phyloP scores from a whole-genome alignment of 345 rosid genomes.

The Gossypium mustelinum region DNA sequence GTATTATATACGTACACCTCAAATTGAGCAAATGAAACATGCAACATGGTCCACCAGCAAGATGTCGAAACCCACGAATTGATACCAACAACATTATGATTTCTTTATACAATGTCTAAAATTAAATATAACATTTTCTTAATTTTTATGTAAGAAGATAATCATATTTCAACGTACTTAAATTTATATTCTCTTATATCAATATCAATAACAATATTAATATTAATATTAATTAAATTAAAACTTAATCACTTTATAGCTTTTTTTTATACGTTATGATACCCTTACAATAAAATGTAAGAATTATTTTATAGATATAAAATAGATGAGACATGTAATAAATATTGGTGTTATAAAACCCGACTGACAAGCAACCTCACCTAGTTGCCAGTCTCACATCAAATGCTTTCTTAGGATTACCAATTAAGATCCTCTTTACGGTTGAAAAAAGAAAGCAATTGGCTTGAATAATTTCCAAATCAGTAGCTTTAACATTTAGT shows the following conservation, averaged over 20 bases:
- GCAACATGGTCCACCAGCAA: background rate
- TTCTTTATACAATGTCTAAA: no score
- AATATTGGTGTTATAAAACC: no score
- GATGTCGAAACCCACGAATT: no score
- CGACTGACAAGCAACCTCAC: background rate
- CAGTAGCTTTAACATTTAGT: slow-evolving; percentile 2
- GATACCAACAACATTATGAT: no score
- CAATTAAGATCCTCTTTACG: background rate
- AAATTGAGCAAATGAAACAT: background rate
- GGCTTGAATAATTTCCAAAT: slow-evolving; percentile 1
- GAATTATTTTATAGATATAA: no score
- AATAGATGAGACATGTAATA: no score
- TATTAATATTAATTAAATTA: no score
- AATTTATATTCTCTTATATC: background rate
- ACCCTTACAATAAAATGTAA: no score
- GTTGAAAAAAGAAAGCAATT: background rate
- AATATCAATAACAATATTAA: no score
- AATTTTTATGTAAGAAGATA: accelerated
- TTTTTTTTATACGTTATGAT: no score
- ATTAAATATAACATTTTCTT: accelerated
- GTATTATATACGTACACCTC: background rate
- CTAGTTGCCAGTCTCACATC: background rate
- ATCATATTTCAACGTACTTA: accelerated
- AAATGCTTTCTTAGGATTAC: no score
- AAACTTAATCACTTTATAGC: accelerated